Percentiles rank a stretch among this genome's conserved stretches.
Conservation (phyloP, 2,329 filamentous ascomycete species). For the Dothistroma septosporum region DNA sequence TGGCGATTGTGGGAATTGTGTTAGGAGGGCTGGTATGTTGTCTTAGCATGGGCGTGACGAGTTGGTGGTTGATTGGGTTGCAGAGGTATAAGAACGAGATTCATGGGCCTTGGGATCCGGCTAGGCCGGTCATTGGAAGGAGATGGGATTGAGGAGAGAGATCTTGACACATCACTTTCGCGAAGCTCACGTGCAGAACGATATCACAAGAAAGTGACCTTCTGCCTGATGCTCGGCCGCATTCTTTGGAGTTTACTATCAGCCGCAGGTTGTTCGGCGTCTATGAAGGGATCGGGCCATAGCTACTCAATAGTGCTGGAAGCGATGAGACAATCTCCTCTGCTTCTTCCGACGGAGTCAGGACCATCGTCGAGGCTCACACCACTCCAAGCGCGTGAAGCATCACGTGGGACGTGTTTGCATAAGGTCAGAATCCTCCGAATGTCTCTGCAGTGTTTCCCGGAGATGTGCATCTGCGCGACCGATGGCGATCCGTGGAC, state of each 20-base stretch:
- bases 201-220: too few species aligned
- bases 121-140: constrained; percentile 72
- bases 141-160: constrained; percentile 15
- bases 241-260: too few species aligned
- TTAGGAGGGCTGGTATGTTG: constrained; percentile 70
- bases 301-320: too few species aligned
- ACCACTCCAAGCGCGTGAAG: not conserved
- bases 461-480: not conserved
- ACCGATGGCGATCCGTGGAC: not conserved
- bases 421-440: not conserved
- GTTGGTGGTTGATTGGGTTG: constrained; percentile 95
- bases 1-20: constrained; percentile 66
- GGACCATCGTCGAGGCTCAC: not conserved
- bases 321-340: not conserved
- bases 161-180: too few species aligned
- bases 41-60: constrained; percentile 84
- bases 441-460: not conserved
- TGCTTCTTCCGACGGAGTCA: not conserved
- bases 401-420: not conserved
- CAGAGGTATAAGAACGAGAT: constrained; percentile 99
- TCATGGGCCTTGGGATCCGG: constrained; percentile 94
- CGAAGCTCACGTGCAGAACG: too few species aligned
- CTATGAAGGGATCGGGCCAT: too few species aligned
- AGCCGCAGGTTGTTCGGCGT: too few species aligned
- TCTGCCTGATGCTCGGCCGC: too few species aligned